Conservation (phyloP, 2,329 filamentous ascomycete species). For the Cordyceps pruinosa region DNA sequence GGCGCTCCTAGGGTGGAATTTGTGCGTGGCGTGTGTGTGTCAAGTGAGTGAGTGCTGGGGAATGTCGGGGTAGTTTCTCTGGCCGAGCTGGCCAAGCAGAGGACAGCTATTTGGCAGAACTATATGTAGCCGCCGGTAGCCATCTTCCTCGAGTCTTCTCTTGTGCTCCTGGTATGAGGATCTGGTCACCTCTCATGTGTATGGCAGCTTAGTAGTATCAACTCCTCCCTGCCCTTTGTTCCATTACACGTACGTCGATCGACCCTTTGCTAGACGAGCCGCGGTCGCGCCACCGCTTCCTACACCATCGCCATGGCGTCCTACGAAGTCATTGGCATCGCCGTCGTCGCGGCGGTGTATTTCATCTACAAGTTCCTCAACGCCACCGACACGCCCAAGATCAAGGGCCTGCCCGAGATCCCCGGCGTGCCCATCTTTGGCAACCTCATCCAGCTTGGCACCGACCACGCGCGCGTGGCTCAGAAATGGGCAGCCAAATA, state of each 20-base stretch:
- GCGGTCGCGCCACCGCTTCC: background rate
- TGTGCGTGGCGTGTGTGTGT: background rate
- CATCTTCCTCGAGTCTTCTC: background rate
- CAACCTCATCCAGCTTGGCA: conserved; percentile 54
- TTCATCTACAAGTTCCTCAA: conserved; percentile 28
- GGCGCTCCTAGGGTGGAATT: background rate
- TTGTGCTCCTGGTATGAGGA: background rate
- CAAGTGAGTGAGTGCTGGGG: background rate
- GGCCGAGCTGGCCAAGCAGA: conserved; percentile 4
- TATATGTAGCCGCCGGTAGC: conserved; percentile 6
- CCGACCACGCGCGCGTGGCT: conserved; percentile 47
- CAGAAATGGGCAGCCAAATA: conserved; percentile 53
- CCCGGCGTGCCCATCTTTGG: conserved; percentile 57
- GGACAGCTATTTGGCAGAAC: conserved; percentile 3
- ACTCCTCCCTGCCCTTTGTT: background rate
- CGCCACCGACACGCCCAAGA: conserved; percentile 50
- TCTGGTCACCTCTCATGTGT: background rate
- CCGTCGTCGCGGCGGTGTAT: conserved; percentile 15
- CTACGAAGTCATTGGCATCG: conserved; percentile 11
- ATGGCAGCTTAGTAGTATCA: background rate
- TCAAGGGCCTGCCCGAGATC: conserved; percentile 55
- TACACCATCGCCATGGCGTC: background rate
- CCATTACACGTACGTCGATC: too few species aligned
- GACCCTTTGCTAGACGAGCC: background rate
- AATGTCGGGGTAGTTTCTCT: background rate